These are phyloP conservation scores for Camelina sativa DNA, from an alignment of 345 rosid species.

Conservation along the genomic window DNA sequence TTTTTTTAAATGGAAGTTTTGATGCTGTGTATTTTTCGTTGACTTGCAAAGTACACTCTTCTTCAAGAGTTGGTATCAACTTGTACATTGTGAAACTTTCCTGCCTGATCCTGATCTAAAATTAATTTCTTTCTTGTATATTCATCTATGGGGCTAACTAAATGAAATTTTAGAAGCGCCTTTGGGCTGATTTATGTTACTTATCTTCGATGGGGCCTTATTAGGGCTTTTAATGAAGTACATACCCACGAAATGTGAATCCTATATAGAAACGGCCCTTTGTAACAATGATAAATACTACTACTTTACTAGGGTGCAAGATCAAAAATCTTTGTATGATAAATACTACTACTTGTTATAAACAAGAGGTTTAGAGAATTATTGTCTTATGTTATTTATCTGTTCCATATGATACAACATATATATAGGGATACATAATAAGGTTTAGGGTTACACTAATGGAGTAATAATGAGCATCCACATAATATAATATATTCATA, in stretches of 20 bases:
- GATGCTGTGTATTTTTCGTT: background rate
- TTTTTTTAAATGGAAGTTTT: background rate
- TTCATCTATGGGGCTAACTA: background rate
- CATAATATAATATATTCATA: no score
- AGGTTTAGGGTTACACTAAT: no score
- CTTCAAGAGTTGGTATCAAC: background rate
- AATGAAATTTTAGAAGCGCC: background rate
- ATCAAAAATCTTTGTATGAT: no score
- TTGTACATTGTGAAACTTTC: background rate
- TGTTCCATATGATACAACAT: no score
- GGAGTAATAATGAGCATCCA: no score
- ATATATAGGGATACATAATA: no score
- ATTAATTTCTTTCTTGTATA: background rate
- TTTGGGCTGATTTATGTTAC: slow-evolving; percentile 4
- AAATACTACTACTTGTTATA: no score
- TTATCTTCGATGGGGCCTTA: background rate
- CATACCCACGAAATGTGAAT: background rate
- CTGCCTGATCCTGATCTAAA: background rate
- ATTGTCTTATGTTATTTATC: no score
- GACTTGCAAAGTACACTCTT: background rate
- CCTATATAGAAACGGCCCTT: background rate
- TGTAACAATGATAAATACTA: background rate
- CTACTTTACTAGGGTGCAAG: background rate
- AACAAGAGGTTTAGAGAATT: no score
- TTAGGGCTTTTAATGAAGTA: no score